Evolutionary conservation across 805 yeast genomes (phyloP).

Genomic region (Jamesozyma lodderae): DNA sequence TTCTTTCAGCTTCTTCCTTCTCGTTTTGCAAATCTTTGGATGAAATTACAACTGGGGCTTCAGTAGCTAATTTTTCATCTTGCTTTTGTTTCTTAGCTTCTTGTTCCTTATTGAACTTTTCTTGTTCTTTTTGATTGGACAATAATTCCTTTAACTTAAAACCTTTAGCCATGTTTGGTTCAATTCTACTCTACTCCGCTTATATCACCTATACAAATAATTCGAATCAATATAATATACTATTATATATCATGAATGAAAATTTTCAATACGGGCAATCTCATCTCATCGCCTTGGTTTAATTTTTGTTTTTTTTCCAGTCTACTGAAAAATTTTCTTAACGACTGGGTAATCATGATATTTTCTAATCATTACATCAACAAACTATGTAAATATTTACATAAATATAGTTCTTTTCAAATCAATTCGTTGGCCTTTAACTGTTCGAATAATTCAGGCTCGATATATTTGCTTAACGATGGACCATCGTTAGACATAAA

Average conservation of each 20-base stretch:
- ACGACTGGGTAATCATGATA: neutral
- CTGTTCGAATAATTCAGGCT: conserved; percentile 44
- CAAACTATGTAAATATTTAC: neutral
- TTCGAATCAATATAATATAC: no score
- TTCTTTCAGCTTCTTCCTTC: conserved; percentile 7
- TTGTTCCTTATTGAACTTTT: conserved; percentile 17
- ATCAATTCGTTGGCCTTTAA: conserved; percentile 43
- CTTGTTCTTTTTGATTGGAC: conserved; percentile 21
- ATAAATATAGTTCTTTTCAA: neutral
- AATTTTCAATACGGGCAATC: conserved; percentile 9
- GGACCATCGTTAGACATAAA: conserved; percentile 28
- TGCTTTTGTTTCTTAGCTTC: conserved; percentile 17
- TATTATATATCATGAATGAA: neutral
- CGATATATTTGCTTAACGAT: conserved; percentile 54
- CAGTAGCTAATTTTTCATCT: conserved; percentile 15
- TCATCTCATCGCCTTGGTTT: conserved; percentile 23
- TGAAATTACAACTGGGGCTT: conserved; percentile 29
- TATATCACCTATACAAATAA: no score
- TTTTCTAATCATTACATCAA: neutral
- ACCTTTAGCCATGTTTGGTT: conserved; percentile 26
- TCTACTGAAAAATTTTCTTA: conserved; percentile 1
- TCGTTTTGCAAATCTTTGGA: conserved; percentile 23
- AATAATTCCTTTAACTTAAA: conserved; percentile 26
- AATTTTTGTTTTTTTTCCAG: no score
- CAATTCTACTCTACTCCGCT: no score